Conservation (phyloP, 441 rosid genomes). For the Omphalea diandra region DNA sequence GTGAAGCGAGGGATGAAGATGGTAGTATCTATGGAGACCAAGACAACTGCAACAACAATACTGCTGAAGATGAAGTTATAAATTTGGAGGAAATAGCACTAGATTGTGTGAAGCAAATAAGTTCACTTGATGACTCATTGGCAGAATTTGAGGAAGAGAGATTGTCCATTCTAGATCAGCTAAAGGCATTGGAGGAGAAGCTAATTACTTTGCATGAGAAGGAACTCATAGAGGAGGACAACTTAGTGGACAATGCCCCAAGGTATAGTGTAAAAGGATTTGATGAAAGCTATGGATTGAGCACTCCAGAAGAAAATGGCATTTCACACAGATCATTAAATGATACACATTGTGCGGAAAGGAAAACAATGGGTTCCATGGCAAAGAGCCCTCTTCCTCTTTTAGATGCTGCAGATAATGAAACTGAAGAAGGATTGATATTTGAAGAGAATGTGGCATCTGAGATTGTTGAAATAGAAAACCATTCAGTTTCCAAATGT, state of each 20-base stretch:
- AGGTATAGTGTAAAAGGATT: constrained; percentile 61
- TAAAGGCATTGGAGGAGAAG: constrained; percentile 79
- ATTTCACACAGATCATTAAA: constrained; percentile 48
- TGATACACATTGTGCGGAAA: constrained; percentile 40
- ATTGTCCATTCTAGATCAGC: constrained; percentile 71
- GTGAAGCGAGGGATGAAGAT: constrained; percentile 39
- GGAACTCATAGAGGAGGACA: constrained; percentile 42
- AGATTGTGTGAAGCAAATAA: too few species aligned
- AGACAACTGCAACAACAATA: constrained; percentile 38
- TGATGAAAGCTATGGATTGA: constrained; percentile 23
- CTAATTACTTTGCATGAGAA: constrained; percentile 51
- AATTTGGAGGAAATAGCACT: constrained; percentile 71
- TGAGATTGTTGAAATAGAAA: constrained; percentile 24
- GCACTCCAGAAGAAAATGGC: constrained; percentile 37
- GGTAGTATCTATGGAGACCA: constrained; percentile 25
- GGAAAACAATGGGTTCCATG: constrained; percentile 35
- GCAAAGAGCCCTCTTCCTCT: constrained; percentile 83
- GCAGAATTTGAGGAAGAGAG: constrained; percentile 73
- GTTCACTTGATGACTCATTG: too few species aligned
- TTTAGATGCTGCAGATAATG: constrained; percentile 61
- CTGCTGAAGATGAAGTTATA: constrained; percentile 67
- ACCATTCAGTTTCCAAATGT: constrained; percentile 29
- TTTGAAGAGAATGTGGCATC: constrained; percentile 35
- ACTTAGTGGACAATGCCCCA: too few species aligned
- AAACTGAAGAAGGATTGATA: constrained; percentile 43